These are phyloP conservation scores for Papiliotrema nemorosa DNA, from an alignment of 1,284 basidiomycete genomes.

Conservation along the genomic window DNA sequence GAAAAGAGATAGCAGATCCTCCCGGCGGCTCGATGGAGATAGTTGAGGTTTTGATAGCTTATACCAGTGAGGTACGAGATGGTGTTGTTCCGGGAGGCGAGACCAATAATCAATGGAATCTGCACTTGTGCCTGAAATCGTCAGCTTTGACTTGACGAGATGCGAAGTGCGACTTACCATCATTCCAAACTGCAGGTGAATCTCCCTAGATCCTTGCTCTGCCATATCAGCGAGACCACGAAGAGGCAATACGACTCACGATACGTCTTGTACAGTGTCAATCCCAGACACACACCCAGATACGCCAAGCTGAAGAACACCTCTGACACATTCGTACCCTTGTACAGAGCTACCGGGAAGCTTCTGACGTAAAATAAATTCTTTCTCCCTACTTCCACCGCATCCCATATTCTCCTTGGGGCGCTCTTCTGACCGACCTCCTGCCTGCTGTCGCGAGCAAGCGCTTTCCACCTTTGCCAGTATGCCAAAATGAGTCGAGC, in stretches of 20 bases:
- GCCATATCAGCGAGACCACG: background rate
- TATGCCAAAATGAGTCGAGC: background rate
- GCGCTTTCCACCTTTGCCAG: background rate
- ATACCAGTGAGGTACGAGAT: slow-evolving; percentile 61
- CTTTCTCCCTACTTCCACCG: background rate
- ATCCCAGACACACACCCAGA: background rate
- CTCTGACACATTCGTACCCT: background rate
- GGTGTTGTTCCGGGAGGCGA: slow-evolving; percentile 64
- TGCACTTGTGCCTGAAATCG: slow-evolving; percentile 41
- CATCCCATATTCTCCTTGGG: background rate
- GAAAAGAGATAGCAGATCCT: slow-evolving; percentile 28
- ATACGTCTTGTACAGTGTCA: slow-evolving; percentile 5
- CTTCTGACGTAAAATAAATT: background rate
- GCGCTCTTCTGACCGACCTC: background rate
- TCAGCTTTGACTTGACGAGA: background rate
- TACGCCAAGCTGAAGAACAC: background rate
- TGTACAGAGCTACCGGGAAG: background rate
- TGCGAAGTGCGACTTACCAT: background rate
- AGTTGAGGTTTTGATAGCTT: slow-evolving; percentile 57
- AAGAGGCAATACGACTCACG: slow-evolving; percentile 1
- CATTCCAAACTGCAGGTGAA: slow-evolving; percentile 3
- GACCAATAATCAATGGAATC: slow-evolving; percentile 59
- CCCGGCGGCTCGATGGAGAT: slow-evolving; percentile 37
- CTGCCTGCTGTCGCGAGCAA: background rate
- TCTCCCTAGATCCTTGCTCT: background rate